Conservation (phyloP, 1,139 yeast species). For the Pichia inconspicua region DNA sequence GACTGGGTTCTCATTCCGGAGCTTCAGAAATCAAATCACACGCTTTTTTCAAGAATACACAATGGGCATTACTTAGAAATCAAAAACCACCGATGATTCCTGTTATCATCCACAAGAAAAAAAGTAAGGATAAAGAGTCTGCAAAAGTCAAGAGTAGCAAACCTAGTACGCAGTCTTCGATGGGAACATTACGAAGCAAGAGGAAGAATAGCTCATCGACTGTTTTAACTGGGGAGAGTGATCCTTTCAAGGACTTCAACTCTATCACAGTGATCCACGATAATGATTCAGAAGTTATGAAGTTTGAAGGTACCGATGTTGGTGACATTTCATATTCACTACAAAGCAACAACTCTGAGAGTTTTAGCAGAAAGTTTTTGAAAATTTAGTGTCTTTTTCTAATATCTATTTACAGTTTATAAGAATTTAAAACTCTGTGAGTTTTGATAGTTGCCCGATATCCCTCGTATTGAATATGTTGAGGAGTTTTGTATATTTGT, state of each 20-base stretch:
- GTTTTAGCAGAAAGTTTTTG: constrained; percentile 19
- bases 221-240: constrained; percentile 33
- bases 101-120: constrained; percentile 48
- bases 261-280: constrained; percentile 79
- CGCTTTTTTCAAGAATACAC: constrained; percentile 80
- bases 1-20: constrained; percentile 87
- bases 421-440: constrained; percentile 1
- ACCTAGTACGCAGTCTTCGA: constrained; percentile 22
- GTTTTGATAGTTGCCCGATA: constrained; percentile 12
- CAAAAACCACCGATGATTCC: constrained; percentile 96
- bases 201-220: constrained; percentile 34
- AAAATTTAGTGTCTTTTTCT: constrained; percentile 18
- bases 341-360: constrained; percentile 18
- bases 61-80: constrained; percentile 91
- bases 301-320: constrained; percentile 45
- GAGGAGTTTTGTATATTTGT: constrained; percentile 7
- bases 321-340: constrained; percentile 61
- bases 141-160: constrained; percentile 14
- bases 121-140: constrained; percentile 6
- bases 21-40: constrained; percentile 92
- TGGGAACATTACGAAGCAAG: constrained; percentile 29
- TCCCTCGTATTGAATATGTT: constrained; percentile 2
- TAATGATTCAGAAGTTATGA: constrained; percentile 40
- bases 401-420: neutral
- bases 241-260: constrained; percentile 83